Conservation (phyloP, 352 stramenopile genomes). For the Globisporangium camurandrum region DNA sequence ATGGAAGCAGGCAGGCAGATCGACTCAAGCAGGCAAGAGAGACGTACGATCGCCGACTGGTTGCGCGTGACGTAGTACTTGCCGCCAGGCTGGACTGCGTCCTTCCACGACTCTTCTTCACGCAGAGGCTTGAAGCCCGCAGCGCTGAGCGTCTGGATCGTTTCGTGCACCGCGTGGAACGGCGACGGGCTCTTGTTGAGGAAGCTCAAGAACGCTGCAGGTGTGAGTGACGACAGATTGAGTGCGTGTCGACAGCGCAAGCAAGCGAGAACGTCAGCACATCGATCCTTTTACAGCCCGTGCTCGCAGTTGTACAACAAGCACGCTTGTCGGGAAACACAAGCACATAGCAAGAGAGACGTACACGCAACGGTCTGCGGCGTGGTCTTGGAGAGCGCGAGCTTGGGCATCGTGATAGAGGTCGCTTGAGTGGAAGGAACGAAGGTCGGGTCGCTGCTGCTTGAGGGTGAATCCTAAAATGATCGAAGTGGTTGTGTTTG, state of each 20-base stretch:
- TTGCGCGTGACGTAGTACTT: conserved; percentile 98
- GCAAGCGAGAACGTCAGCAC: background rate
- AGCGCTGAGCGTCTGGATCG: conserved; percentile 67
- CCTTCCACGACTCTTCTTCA: conserved; percentile 74
- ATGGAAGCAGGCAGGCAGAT: background rate
- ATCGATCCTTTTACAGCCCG: too few relatives aligned
- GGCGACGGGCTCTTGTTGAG: conserved; percentile 92
- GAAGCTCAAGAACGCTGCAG: conserved; percentile 82
- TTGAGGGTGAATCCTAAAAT: background rate
- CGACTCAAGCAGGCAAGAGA: background rate
- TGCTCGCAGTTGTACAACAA: too few relatives aligned
- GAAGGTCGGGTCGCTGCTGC: background rate
- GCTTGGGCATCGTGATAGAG: conserved; percentile 21
- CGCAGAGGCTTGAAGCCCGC: conserved; percentile 89
- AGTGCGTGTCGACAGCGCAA: background rate
- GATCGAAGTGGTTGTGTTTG: too few relatives aligned
- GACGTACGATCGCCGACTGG: conserved; percentile 87
- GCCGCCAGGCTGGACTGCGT: conserved; percentile 57
- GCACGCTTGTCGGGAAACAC: too few relatives aligned
- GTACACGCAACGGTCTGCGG: conserved; percentile 42
- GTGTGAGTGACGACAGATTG: too few relatives aligned
- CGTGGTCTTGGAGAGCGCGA: conserved; percentile 44
- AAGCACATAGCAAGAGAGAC: conserved; percentile 1
- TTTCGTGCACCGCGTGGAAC: conserved; percentile 91
- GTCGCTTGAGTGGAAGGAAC: background rate